Percentiles rank a stretch among this genome's conserved stretches.
phyloP scores from a whole-genome alignment of 108 stramenopile genomes.

The Cyclotella cryptica region DNA sequence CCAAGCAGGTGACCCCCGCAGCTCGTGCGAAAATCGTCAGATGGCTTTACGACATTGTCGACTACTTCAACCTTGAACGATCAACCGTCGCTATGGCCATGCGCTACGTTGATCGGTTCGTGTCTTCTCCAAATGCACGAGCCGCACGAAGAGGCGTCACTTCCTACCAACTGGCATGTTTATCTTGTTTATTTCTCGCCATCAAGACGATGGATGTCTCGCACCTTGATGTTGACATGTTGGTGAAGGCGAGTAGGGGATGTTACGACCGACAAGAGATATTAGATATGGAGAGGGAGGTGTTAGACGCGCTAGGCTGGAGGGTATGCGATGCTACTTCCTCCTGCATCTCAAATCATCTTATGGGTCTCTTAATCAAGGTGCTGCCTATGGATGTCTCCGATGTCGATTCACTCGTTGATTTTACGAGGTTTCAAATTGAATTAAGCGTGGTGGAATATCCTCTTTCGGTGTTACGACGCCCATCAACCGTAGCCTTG shows the following conservation, averaged over 20 bases:
- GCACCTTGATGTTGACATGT: slow-evolving; percentile 20
- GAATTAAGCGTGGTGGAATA: slow-evolving; percentile 39
- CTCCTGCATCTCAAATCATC: slow-evolving; percentile 21
- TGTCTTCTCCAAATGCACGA: slow-evolving; percentile 17
- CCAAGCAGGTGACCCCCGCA: slow-evolving; percentile 4
- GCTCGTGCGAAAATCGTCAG: slow-evolving; percentile 67
- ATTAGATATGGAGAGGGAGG: slow-evolving; percentile 16
- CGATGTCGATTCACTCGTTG: slow-evolving; percentile 20
- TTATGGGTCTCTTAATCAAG: slow-evolving; percentile 28
- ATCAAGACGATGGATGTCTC: slow-evolving; percentile 21
- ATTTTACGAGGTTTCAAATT: slow-evolving; percentile 37
- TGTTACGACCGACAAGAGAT: slow-evolving; percentile 40
- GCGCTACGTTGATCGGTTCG: slow-evolving; percentile 71
- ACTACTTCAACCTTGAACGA: slow-evolving; percentile 59
- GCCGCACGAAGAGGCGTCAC: slow-evolving; percentile 16
- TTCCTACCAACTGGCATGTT: slow-evolving; percentile 26
- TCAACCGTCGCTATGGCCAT: slow-evolving; percentile 69
- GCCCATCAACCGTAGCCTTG: slow-evolving; percentile 55
- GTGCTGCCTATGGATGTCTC: not conserved
- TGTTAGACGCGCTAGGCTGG: slow-evolving; percentile 35
- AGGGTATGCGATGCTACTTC: slow-evolving; percentile 31
- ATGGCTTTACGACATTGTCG: slow-evolving; percentile 70
- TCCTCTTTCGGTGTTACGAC: not conserved
- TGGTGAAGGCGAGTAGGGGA: slow-evolving; percentile 21
- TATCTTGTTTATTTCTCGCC: slow-evolving; percentile 37